Conservation (phyloP, 257 asterid species). For the Capsicum pubescens region DNA sequence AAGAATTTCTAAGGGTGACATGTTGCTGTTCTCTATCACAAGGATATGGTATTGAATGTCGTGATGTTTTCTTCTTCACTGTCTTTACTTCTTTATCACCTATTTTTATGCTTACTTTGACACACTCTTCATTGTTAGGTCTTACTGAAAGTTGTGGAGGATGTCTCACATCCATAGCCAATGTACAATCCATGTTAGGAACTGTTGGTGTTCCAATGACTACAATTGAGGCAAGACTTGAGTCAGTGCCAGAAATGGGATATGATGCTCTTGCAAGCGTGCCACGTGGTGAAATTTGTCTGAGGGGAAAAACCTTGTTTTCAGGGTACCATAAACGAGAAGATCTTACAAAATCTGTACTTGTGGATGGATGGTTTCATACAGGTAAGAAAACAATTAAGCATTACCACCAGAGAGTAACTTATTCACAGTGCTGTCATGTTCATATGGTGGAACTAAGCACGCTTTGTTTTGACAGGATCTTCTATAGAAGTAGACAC, state of each 20-base stretch:
- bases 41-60: conserved; percentile 70
- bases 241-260: conserved; percentile 95
- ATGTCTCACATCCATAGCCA: conserved; percentile 79
- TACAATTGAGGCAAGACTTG: conserved; percentile 85
- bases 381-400: conserved; percentile 57
- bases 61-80: neutral
- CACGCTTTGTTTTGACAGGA: no score
- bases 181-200: conserved; percentile 79
- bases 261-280: conserved; percentile 72
- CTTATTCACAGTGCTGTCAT: no score
- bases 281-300: conserved; percentile 92
- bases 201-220: conserved; percentile 90
- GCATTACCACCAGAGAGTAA: neutral
- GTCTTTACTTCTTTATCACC: neutral
- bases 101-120: neutral
- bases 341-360: conserved; percentile 69
- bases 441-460: no score
- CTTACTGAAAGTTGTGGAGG: conserved; percentile 88
- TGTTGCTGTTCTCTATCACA: conserved; percentile 82
- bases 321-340: conserved; percentile 87
- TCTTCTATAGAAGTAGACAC: no score
- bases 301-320: conserved; percentile 79
- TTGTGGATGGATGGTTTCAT: conserved; percentile 94
- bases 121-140: conserved; percentile 45
- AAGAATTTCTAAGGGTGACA: conserved; percentile 90